Base-by-base conservation (phyloP, 331 rosid genomes). In the Telfairia occidentalis region DNA sequence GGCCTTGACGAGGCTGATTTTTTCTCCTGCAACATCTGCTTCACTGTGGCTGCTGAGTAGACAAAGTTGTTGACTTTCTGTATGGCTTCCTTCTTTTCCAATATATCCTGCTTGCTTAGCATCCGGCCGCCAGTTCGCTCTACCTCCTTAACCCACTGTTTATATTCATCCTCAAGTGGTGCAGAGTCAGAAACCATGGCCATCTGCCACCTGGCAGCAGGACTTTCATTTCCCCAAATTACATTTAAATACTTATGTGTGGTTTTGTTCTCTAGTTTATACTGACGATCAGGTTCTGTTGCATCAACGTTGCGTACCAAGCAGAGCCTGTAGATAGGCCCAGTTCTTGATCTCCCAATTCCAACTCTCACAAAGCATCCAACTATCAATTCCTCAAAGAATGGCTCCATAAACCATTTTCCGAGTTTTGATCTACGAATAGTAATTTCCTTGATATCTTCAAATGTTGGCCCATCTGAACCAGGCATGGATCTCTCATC, bases 151-250 rank as follows among this genome's bases (percentile, higher is more conserved):
- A 90, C 58, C 97, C 96, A 92, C 84, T 95, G 97, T 69, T 85
- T 87, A 82, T 82, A 95, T 83, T 95, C 99, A 73, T 88, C 93
- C 83, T 95, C 96, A 4, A 67, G 76, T 5, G 99, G 99, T 0
- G 74, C 67, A 74, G 97, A 88, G 85, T 91, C 97, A 0, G 97
- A 91, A 78, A 92, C 81, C 99, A 88, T 91, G 64, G 99, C 96
- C 99, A 95, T 95, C 88, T 95, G 99, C 97, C 97, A 95, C 88
- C 99, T 92, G 3, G 99, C 96, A 61, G 96, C 90, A 37, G 96
- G 85, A 73, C 80, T 80, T 71, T 95, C 99, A 82, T 90, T 95
- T 48, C 99, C 98, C 97, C 99, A 95, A 48, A 88, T 84, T 55
- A 88, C 84, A 83, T 95, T 95, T 55, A 95, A 82, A 83, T 91